phyloP scores from a whole-genome alignment of 768 basidiomycete species.

The Chalciporus pseudorubinellus region DNA sequence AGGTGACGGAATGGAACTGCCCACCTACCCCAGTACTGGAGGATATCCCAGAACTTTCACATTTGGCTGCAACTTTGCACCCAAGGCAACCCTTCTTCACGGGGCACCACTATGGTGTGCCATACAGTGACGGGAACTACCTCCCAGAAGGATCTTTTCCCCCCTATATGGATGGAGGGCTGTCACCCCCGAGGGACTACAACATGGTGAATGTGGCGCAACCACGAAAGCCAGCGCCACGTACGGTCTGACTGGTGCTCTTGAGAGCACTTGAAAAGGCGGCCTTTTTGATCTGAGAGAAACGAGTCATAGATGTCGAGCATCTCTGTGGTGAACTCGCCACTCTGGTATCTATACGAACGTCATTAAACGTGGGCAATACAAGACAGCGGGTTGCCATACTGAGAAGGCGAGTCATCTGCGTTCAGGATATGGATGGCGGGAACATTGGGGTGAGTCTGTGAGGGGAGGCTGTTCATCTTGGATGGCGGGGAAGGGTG shows the following conservation, averaged over 20 bases:
- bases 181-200: too few species aligned
- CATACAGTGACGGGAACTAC: too few species aligned
- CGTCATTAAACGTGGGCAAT: slow-evolving; percentile 7
- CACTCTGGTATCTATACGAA: slow-evolving; percentile 7
- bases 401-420: slow-evolving; percentile 15
- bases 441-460: slow-evolving; percentile 10
- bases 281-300: not conserved
- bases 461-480: slow-evolving; percentile 12
- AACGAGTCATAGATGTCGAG: not conserved
- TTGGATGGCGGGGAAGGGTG: not conserved
- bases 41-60: too few species aligned
- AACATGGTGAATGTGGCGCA: slow-evolving; percentile 17
- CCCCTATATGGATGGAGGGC: too few species aligned
- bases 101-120: too few species aligned
- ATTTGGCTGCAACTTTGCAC: too few species aligned
- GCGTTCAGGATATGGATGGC: slow-evolving; percentile 14
- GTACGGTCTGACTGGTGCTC: slow-evolving; percentile 5
- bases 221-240: not conserved
- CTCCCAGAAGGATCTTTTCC: too few species aligned
- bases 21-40: too few species aligned
- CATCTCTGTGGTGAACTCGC: not conserved
- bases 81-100: too few species aligned
- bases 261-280: slow-evolving; percentile 1
- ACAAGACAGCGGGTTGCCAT: slow-evolving; percentile 8
- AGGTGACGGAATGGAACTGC: slow-evolving; percentile 25